Conservation (phyloP, 768 basidiomycete species). For the Suillus sp. region DNA sequence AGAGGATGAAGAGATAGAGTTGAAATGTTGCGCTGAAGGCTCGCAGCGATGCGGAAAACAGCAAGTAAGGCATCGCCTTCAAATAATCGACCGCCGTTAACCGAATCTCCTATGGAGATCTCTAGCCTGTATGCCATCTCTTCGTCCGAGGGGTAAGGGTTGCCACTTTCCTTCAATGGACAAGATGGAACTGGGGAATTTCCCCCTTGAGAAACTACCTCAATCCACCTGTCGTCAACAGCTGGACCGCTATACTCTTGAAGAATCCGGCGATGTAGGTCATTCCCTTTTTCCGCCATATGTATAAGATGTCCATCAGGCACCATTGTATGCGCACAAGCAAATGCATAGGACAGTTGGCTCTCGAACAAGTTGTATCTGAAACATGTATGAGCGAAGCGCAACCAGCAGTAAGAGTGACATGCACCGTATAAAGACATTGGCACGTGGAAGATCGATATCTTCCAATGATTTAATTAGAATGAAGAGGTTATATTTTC, state of each 20-base stretch:
- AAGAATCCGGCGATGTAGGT: constrained; percentile 55
- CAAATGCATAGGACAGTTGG: constrained; percentile 59
- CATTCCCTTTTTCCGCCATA: constrained; percentile 62
- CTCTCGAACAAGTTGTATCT: constrained; percentile 68
- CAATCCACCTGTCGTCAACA: constrained; percentile 52
- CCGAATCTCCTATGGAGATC: constrained; percentile 58
- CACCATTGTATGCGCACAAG: constrained; percentile 49
- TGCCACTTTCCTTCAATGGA: constrained; percentile 40
- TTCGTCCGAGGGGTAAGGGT: constrained; percentile 52
- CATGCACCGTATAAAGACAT: constrained; percentile 63
- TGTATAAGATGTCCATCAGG: constrained; percentile 57
- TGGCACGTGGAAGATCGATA: constrained; percentile 56
- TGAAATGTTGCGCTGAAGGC: constrained; percentile 16
- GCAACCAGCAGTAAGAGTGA: neutral
- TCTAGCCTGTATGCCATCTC: constrained; percentile 32
- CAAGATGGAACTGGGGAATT: constrained; percentile 45
- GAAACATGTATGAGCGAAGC: constrained; percentile 13
- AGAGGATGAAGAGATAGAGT: constrained; percentile 18
- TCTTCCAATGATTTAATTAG: constrained; percentile 61
- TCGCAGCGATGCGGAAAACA: constrained; percentile 53
- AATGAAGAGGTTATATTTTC: constrained; percentile 65
- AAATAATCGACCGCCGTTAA: constrained; percentile 60
- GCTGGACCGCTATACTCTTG: constrained; percentile 43
- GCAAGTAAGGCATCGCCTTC: constrained; percentile 57
- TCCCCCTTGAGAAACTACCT: constrained; percentile 40